Base-by-base conservation (phyloP, 2,329 filamentous ascomycete species). In the Colletotrichum tropicale region DNA sequence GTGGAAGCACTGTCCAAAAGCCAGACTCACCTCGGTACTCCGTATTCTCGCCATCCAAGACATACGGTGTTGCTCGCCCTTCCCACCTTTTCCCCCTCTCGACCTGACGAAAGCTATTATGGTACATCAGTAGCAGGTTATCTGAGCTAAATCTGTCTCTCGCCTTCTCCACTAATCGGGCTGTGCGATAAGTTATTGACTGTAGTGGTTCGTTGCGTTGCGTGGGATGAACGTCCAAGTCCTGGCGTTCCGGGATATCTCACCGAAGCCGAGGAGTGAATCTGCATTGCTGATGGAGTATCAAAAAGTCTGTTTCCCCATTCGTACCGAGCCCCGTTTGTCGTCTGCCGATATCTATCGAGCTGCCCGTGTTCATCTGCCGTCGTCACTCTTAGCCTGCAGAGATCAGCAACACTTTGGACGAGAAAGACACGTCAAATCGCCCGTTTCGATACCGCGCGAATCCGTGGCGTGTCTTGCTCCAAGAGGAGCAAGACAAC, bases 101-200 rank as follows among this genome's bases (percentile, higher is more conserved):
- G 24, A 52, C 62, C 26, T 72, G 68, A 67, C 62, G 56, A 67
- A 66, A 75, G 67, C 43, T 52, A 52, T n/a, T 8, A 24, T 24
- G 24, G 24, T 24, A 24, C 24, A 24, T 52, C 43, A 8, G 43
- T 30, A 71, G 66, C 32, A 60, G 38, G 32, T 36, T 71, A 71
- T 72, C 69, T 67, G 73, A 67, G 73, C 73, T 66, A 67, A 64
- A 67, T 75, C 16, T 43, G 69, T 72, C 73, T 30, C 38, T 30
- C 36, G 55, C 30, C 28, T 52, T 75, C 69, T 26, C 73, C 73
- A 75, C 73, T 62, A 24, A 55, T 30, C 38, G 62, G 73, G 73
- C 73, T 75, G 73, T 75, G 73, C 69, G 69, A 72, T 55, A 16
- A 62, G n/a, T 66, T 75, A 72, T 75, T 67, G 69, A 66, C 24